phyloP scores from a whole-genome alignment of 495 filamentous ascomycete species.

The Penicillium robsamsonii region DNA sequence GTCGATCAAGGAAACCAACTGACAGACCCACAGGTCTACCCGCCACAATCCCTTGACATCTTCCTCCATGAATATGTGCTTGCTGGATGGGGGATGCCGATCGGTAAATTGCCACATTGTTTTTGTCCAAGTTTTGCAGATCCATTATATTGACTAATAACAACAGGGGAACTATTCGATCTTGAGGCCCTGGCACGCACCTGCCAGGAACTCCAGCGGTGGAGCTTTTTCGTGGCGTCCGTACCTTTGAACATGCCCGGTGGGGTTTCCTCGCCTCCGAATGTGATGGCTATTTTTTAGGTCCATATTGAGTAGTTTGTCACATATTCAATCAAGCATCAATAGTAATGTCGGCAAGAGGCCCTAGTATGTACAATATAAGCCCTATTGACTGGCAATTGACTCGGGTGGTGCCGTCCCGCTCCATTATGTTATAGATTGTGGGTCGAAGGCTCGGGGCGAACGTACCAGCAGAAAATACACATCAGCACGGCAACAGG shows the following conservation, averaged over 20 bases:
- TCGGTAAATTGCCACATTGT: constrained; percentile 36
- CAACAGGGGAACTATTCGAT: constrained; percentile 53
- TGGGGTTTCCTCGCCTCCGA: constrained; percentile 50
- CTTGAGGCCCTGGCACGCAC: constrained; percentile 46
- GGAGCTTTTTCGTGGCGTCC: constrained; percentile 55
- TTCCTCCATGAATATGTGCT: constrained; percentile 54
- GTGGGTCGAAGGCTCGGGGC: constrained; percentile 1
- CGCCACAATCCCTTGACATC: constrained; percentile 32
- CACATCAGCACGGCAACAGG: neutral
- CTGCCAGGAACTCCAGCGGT: constrained; percentile 45
- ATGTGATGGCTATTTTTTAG: constrained; percentile 48
- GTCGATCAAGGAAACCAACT: neutral
- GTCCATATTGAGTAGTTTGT: neutral
- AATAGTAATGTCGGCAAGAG: neutral
- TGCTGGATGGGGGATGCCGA: constrained; percentile 55
- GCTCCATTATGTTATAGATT: neutral
- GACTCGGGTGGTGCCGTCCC: neutral
- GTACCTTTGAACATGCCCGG: constrained; percentile 54
- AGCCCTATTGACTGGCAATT: neutral
- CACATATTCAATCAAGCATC: no score
- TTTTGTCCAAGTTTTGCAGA: neutral
- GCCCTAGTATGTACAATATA: neutral
- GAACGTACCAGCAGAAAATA: neutral
- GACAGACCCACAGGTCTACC: constrained; percentile 28
- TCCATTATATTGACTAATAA: constrained; percentile 4